Percentiles rank a stretch among this genome's conserved stretches.
These are phyloP conservation scores for Phylloporus sp. DNA, from an alignment of 1,284 basidiomycete species.

Conservation along the genomic window DNA sequence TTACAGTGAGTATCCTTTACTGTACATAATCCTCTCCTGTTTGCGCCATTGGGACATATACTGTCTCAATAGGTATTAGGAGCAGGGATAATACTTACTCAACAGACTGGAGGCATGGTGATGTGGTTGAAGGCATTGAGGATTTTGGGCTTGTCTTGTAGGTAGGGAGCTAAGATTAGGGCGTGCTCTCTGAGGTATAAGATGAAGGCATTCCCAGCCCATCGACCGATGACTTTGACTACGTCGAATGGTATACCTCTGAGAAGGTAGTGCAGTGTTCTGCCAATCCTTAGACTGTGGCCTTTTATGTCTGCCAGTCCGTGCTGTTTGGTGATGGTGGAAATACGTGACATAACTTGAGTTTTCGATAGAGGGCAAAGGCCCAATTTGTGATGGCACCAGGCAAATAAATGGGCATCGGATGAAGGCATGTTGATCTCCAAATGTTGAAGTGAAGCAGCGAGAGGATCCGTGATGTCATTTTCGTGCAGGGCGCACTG, in stretches of 20 bases:
- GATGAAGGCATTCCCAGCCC: background rate
- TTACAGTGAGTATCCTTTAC: too few relatives aligned
- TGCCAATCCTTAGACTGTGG: conserved; percentile 1
- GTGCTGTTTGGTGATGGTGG: background rate
- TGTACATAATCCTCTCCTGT: too few relatives aligned
- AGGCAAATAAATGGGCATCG: background rate
- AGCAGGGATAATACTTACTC: too few relatives aligned
- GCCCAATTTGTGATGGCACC: conserved; percentile 14
- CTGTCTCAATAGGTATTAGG: too few relatives aligned
- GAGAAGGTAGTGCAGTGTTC: background rate
- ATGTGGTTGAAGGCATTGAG: background rate
- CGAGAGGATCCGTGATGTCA: background rate
- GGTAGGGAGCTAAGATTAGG: background rate
- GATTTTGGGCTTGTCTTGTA: background rate
- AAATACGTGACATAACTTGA: background rate
- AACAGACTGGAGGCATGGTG: too few relatives aligned
- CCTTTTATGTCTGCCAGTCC: conserved; percentile 2
- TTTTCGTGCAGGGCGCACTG: background rate
- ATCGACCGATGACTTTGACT: background rate
- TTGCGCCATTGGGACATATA: too few relatives aligned
- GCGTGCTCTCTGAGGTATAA: background rate
- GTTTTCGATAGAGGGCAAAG: conserved; percentile 6
- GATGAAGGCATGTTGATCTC: background rate
- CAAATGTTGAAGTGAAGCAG: background rate
- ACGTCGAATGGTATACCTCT: background rate